Conservation (phyloP, 257 asterid genomes). For the Primulina huaijiensis region DNA sequence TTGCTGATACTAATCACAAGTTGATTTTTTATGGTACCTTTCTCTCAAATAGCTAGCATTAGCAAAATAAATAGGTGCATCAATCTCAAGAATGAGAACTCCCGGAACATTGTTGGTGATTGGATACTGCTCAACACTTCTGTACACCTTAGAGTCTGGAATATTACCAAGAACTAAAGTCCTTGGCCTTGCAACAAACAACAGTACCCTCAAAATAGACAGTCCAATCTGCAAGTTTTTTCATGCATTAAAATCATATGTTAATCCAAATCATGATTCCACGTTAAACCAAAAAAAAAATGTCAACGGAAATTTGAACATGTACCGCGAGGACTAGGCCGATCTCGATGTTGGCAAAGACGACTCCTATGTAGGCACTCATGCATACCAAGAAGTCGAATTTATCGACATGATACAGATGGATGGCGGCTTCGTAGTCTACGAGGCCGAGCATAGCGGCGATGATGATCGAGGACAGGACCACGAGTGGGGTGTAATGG, state of each 20-base stretch:
- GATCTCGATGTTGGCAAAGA: constrained; percentile 70
- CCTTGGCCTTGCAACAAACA: constrained; percentile 86
- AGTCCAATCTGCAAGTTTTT: constrained; percentile 56
- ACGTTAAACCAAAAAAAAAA: no score
- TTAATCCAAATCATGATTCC: neutral
- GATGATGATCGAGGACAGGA: constrained; percentile 70
- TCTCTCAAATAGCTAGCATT: constrained; percentile 88
- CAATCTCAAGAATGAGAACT: constrained; percentile 72
- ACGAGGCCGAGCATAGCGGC: constrained; percentile 96
- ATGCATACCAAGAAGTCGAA: constrained; percentile 88
- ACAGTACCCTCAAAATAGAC: constrained; percentile 63
- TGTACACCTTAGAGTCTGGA: constrained; percentile 63
- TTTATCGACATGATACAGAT: constrained; percentile 81
- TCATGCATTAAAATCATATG: neutral
- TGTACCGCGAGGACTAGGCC: constrained; percentile 79
- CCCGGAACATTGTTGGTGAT: constrained; percentile 62
- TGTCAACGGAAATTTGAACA: neutral
- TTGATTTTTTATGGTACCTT: constrained; percentile 43
- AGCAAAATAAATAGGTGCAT: constrained; percentile 90
- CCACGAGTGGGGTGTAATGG: constrained; percentile 89
- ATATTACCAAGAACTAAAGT: constrained; percentile 77
- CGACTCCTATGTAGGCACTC: constrained; percentile 74
- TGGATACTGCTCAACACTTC: constrained; percentile 78
- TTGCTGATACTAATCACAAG: neutral
- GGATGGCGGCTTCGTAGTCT: constrained; percentile 86